Conservation (phyloP, 306 rosid genomes). For the Heteromeles arbutifolia region DNA sequence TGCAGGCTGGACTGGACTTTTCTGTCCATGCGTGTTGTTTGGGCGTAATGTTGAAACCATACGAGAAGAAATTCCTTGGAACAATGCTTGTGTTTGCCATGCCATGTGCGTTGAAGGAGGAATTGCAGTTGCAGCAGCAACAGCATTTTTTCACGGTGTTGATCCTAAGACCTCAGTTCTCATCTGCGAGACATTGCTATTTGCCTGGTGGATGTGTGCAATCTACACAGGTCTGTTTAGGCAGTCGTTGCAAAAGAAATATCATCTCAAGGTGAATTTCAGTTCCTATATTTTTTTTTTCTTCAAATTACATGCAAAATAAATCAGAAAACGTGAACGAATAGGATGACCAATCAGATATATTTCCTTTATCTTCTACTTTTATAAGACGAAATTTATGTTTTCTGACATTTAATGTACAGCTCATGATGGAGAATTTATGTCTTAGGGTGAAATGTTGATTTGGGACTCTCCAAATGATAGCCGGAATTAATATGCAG, state of each 20-base stretch:
- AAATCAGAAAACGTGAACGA: background rate
- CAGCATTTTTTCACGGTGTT: slow-evolving; percentile 42
- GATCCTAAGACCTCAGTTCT: slow-evolving; percentile 62
- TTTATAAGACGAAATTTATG: background rate
- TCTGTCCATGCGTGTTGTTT: slow-evolving; percentile 68
- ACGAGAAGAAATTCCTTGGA: slow-evolving; percentile 55
- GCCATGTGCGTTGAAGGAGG: slow-evolving; percentile 64
- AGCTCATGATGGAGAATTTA: background rate
- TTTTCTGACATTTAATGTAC: background rate
- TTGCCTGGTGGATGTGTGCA: slow-evolving; percentile 85
- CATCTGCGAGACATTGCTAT: slow-evolving; percentile 52
- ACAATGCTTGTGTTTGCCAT: slow-evolving; percentile 59
- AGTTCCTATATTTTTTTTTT: background rate
- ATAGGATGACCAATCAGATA: background rate
- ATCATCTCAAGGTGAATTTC: slow-evolving; percentile 51
- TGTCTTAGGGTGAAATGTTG: background rate
- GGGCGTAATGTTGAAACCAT: slow-evolving; percentile 57
- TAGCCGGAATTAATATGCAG: too few species aligned
- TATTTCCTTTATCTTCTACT: background rate
- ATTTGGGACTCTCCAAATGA: background rate
- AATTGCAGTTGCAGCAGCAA: slow-evolving; percentile 48
- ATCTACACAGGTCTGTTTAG: slow-evolving; percentile 69
- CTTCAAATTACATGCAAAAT: background rate
- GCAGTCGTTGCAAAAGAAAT: slow-evolving; percentile 57
- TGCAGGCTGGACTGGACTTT: slow-evolving; percentile 63